Percentiles rank a stretch among this genome's conserved stretches.
Conservation (phyloP, 345 rosid species). For the Turnera subulata region DNA sequence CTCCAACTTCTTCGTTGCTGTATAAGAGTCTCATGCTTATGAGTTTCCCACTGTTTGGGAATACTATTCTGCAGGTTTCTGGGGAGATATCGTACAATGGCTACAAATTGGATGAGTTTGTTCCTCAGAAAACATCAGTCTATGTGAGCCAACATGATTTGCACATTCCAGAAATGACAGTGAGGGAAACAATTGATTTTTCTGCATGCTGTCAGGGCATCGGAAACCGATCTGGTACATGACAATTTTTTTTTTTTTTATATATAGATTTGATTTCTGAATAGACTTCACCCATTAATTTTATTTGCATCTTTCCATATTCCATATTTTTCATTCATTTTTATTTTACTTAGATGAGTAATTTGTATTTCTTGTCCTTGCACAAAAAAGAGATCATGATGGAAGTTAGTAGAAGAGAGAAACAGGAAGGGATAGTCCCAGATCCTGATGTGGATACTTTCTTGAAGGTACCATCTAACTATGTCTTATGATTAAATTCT, state of each 20-base stretch:
- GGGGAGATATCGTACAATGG: conserved; percentile 40
- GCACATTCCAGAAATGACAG: conserved; percentile 39
- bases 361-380: too few relatives aligned
- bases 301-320: conserved; percentile 7
- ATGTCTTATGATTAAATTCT: too few relatives aligned
- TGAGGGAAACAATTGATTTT: conserved; percentile 35
- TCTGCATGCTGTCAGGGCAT: conserved; percentile 35
- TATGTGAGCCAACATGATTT: conserved; percentile 34
- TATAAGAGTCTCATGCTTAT: too few relatives aligned
- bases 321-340: neutral
- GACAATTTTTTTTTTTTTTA: too few relatives aligned
- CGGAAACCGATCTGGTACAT: conserved; percentile 35
- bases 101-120: conserved; percentile 29
- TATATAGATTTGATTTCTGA: too few relatives aligned
- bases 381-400: conserved; percentile 17
- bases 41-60: neutral
- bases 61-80: conserved; percentile 14
- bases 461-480: conserved; percentile 46
- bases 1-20: too few relatives aligned
- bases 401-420: conserved; percentile 31
- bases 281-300: too few relatives aligned
- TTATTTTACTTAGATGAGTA: too few relatives aligned
- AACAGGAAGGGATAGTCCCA: conserved; percentile 29
- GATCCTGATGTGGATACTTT: conserved; percentile 37
- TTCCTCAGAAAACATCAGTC: conserved; percentile 39